A percentile compares a stretch with the other conserved stretches of the same genome.
These are phyloP conservation scores for Suhomyces anneliseae DNA, from an alignment of 1,139 yeast genomes.

Conservation along the genomic window DNA sequence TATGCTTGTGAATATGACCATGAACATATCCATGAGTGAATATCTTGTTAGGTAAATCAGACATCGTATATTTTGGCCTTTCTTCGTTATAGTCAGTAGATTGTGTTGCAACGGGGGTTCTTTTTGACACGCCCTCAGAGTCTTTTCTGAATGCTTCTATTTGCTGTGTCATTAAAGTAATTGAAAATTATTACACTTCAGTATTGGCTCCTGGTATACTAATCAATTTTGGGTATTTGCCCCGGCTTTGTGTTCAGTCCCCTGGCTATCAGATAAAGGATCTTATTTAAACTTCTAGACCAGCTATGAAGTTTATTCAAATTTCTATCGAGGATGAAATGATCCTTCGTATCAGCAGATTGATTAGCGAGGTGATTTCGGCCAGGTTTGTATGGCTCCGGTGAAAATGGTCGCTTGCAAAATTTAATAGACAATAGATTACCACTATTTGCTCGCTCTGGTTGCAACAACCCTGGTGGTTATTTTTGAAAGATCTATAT, in stretches of 20 bases:
- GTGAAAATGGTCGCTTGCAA: neutral
- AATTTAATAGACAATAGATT: neutral
- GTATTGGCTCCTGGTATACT: neutral
- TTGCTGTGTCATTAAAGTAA: neutral
- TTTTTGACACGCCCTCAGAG: neutral
- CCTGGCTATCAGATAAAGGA: too few relatives aligned
- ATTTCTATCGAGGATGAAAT: too few relatives aligned
- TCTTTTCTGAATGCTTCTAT: neutral
- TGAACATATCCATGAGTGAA: constrained; percentile 58
- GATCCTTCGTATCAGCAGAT: too few relatives aligned
- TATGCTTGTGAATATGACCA: constrained; percentile 67
- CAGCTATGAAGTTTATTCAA: too few relatives aligned
- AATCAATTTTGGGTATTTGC: neutral
- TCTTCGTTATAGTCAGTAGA: neutral
- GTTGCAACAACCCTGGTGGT: constrained; percentile 24
- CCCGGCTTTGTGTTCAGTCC: neutral
- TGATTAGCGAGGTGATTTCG: neutral
- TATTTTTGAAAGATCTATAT: too few relatives aligned
- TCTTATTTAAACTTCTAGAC: too few relatives aligned
- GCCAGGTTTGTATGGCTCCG: too few relatives aligned
- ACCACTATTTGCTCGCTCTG: neutral
- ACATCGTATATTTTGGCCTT: neutral
- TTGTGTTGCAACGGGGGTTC: neutral
- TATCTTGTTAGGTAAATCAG: constrained; percentile 5
- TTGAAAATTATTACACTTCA: neutral